Evolutionary conservation across 2,329 filamentous ascomycete genomes (phyloP), one percentile per base, ranked within the genome.

Genomic region (Fusarium oxysporum): DNA sequence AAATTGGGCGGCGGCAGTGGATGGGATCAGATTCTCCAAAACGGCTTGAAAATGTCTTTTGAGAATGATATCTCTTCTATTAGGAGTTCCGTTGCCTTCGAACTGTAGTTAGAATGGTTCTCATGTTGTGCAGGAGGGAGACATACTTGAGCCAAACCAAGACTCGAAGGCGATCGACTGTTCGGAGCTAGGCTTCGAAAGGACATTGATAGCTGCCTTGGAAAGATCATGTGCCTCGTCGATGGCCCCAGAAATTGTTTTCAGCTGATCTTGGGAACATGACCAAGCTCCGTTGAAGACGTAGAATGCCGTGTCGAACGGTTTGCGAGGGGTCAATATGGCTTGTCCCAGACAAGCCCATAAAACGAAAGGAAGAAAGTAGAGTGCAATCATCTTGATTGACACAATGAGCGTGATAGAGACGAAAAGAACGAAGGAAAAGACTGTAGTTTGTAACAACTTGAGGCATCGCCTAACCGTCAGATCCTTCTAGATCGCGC

Each of bases 201-300:
- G 54, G 0, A 21, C 30, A 10, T 6, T 32, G 4, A 57, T 47
- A 14, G 54, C 54, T 21, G 54, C n/a, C 8, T 47, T 47, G 13
- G 54, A 19, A n/a, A 57, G 40, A 9, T 19, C 13, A 5, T 57
- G 54, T 4, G 54, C 54, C 13, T 57, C 54, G 13, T 47, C 54
- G 1, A 57, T 57, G 17, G 38, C 54, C 0, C 21, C 11, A 3
- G 54, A 47, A 3, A 57, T 57, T 14, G 32, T 57, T 21, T 57
- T 47, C 0, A 57, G 54, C 10, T 57, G 54, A 2, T 57, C 54
- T 25, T 57, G 40, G 5, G 54, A 57, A 35, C 54, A 57, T 35
- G 54, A 40, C 54, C 54, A 57, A 16, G 38, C 40, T 17, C 54
- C 54, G 2, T 35, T 47, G 17, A 47, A 47, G 8, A 57, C 40